Evolutionary conservation across 73 alveolate species (phyloP).

Genomic region (Durusdinium trenchii): DNA sequence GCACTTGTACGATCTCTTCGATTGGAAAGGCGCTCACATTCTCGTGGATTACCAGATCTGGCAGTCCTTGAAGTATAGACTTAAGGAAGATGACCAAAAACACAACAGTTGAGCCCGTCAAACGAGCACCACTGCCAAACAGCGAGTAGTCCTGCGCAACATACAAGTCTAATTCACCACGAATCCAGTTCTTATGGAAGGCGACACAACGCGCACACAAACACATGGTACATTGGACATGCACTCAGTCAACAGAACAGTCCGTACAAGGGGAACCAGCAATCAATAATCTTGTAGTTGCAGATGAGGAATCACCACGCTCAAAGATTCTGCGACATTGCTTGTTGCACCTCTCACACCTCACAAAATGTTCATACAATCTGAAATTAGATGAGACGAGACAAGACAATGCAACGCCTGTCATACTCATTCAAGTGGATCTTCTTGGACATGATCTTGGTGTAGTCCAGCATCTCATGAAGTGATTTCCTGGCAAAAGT

Average conservation of each 20-base stretch:
- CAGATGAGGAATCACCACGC: not conserved
- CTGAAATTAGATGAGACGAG: not conserved
- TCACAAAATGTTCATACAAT: not conserved
- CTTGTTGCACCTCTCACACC: not conserved
- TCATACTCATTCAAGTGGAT: not conserved
- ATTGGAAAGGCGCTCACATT: not conserved
- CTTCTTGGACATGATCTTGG: not conserved
- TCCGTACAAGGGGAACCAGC: slow-evolving; percentile 2
- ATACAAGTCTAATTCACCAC: no score
- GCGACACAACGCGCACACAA: no score
- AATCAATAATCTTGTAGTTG: not conserved
- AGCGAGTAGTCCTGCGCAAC: not conserved
- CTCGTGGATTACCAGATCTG: slow-evolving; percentile 21
- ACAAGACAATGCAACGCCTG: not conserved
- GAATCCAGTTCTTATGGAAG: no score
- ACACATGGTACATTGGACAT: no score
- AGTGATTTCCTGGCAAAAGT: slow-evolving; percentile 7
- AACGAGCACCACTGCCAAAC: not conserved
- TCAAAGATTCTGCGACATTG: slow-evolving; percentile 5
- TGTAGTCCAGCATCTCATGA: not conserved
- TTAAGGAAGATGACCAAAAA: slow-evolving; percentile 8
- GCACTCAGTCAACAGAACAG: no score
- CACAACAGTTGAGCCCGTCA: not conserved
- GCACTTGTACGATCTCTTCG: not conserved
- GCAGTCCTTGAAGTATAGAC: not conserved